Conservation (phyloP, 2,329 filamentous ascomycete genomes). For the Stromatinia cepivora region DNA sequence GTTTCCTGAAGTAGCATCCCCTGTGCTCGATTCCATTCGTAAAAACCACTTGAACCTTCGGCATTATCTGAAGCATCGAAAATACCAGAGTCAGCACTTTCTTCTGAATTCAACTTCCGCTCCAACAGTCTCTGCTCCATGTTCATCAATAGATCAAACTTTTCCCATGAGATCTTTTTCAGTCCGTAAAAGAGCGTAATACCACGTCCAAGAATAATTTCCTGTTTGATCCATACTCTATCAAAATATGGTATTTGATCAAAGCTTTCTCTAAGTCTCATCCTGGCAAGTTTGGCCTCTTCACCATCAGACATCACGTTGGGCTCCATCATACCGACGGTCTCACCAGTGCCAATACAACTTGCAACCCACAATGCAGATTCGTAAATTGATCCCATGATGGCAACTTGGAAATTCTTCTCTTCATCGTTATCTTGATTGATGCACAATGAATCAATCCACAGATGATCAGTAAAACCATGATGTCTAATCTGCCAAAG, state of each 20-base stretch:
- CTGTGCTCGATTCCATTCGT: not conserved
- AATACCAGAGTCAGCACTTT: not conserved
- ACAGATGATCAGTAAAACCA: conserved; percentile 23
- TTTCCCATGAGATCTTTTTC: conserved; percentile 1
- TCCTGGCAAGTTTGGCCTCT: not conserved
- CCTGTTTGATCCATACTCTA: conserved; percentile 17
- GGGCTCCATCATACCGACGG: not conserved
- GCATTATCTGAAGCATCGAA: not conserved
- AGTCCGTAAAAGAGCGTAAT: conserved; percentile 12
- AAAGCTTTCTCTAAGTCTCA: conserved; percentile 9
- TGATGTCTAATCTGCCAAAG: conserved; percentile 23
- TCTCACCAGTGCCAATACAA: conserved; percentile 26
- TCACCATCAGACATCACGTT: not conserved
- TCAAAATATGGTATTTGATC: conserved; percentile 18
- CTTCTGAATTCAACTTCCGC: not conserved
- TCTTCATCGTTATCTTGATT: conserved; percentile 27
- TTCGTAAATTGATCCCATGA: conserved; percentile 29
- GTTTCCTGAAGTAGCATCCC: not conserved
- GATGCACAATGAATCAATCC: conserved; percentile 31
- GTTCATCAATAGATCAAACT: not conserved
- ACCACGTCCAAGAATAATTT: conserved; percentile 9
- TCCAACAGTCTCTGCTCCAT: not conserved
- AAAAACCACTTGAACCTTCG: not conserved
- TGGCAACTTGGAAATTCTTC: conserved; percentile 25
- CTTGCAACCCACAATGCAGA: conserved; percentile 26